Conservation (phyloP, 2,329 filamentous ascomycete genomes). For the Neonectria hederae region DNA sequence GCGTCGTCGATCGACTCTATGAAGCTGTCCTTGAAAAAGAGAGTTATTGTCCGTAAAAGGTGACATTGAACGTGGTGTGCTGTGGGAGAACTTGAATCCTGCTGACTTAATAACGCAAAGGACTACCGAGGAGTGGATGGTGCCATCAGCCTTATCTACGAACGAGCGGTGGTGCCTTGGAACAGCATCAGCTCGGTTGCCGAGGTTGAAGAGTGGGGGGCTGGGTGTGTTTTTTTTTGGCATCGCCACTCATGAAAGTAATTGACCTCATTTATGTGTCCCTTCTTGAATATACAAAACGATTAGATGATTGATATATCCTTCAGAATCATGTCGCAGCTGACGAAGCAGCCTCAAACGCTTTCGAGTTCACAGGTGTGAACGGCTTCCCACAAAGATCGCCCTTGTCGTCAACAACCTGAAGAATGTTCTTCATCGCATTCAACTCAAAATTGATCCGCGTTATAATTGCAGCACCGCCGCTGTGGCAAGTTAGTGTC, state of each 20-base stretch:
- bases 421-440: conserved; percentile 31
- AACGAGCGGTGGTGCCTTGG: background rate
- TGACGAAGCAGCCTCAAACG: conserved; percentile 11
- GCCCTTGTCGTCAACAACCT: conserved; percentile 37
- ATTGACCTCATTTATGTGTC: no score
- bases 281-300: background rate
- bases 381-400: conserved; percentile 26
- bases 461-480: conserved; percentile 49
- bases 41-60: no score
- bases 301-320: background rate
- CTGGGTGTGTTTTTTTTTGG: background rate
- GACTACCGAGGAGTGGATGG: background rate
- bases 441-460: conserved; percentile 52
- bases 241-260: background rate
- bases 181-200: background rate
- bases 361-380: conserved; percentile 27
- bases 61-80: no score
- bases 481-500: conserved; percentile 50
- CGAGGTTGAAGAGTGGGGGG: background rate
- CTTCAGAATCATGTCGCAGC: background rate
- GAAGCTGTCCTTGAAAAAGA: no score
- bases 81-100: background rate
- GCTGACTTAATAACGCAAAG: background rate
- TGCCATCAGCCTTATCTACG: no score
- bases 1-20: no score